Percentiles rank a stretch among this genome's conserved stretches.
phyloP scores from a whole-genome alignment of 1,139 yeast genomes.

The Blastobotrys serpentis region DNA sequence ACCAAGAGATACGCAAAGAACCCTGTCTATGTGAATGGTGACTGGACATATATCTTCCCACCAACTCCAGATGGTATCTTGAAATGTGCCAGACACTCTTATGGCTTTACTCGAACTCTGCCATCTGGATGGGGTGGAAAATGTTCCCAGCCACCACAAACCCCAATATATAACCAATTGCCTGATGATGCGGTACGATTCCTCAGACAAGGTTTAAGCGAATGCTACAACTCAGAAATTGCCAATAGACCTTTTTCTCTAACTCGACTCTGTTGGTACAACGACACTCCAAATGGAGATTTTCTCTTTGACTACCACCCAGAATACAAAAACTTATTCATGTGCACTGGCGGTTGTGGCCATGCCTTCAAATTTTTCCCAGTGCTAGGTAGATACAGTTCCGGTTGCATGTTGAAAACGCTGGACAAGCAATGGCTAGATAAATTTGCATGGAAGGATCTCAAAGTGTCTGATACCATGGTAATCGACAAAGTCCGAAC shows the following conservation, averaged over 20 bases:
- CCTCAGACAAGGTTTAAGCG: constrained; percentile 28
- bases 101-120: constrained; percentile 38
- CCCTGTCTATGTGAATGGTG: constrained; percentile 47
- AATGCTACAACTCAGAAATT: constrained; percentile 34
- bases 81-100: constrained; percentile 43
- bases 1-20: constrained; percentile 36
- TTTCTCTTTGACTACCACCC: constrained; percentile 47
- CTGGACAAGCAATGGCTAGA: neutral
- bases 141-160: constrained; percentile 36
- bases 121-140: constrained; percentile 20
- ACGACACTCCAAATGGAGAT: constrained; percentile 46
- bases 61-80: constrained; percentile 42
- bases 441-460: neutral
- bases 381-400: constrained; percentile 17
- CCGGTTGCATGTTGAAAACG: neutral
- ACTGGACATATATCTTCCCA: constrained; percentile 48
- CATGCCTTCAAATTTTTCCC: constrained; percentile 33
- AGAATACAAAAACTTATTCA: constrained; percentile 38
- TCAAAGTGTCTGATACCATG: constrained; percentile 4
- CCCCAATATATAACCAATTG: constrained; percentile 37
- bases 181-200: neutral
- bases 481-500: neutral
- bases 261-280: constrained; percentile 44
- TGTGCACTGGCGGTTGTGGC: constrained; percentile 50
- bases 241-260: constrained; percentile 36